A percentile compares a stretch with the other conserved stretches of the same genome.
Evolutionary conservation across 495 filamentous ascomycete species (phyloP).

Genomic region (Penicillium flavigenum): DNA sequence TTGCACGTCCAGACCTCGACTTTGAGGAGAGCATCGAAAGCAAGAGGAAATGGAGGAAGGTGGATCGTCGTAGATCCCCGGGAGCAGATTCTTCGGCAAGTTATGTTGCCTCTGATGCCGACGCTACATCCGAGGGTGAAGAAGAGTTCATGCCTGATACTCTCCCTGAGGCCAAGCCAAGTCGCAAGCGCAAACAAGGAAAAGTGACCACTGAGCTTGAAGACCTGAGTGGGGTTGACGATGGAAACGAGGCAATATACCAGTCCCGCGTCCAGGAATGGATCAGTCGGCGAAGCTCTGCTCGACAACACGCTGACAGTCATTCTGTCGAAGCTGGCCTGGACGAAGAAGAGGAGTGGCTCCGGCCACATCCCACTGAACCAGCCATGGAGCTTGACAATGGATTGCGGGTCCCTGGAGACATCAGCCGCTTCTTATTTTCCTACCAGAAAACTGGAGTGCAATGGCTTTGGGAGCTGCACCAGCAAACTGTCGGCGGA

Average conservation of each 20-base stretch:
- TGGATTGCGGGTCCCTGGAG: slow-evolving; percentile 79
- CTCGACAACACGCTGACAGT: slow-evolving; percentile 52
- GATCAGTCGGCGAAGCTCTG: slow-evolving; percentile 65
- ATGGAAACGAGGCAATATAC: slow-evolving; percentile 86
- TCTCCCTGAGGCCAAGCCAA: slow-evolving; percentile 29
- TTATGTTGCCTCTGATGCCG: slow-evolving; percentile 37
- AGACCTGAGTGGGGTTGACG: slow-evolving; percentile 77
- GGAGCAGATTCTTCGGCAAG: slow-evolving; percentile 42
- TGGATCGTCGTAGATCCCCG: slow-evolving; percentile 38
- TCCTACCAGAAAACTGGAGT: slow-evolving; percentile 95
- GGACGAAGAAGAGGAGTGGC: slow-evolving; percentile 66
- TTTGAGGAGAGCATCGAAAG: slow-evolving; percentile 38
- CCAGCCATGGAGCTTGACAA: slow-evolving; percentile 70
- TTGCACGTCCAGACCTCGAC: slow-evolving; percentile 78
- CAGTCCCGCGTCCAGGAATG: slow-evolving; percentile 73
- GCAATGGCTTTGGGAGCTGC: slow-evolving; percentile 94
- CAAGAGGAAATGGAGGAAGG: slow-evolving; percentile 44
- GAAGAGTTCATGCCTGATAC: slow-evolving; percentile 39
- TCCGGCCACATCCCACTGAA: slow-evolving; percentile 77
- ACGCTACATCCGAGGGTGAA: slow-evolving; percentile 35
- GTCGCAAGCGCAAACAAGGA: slow-evolving; percentile 40
- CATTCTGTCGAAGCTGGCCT: slow-evolving; percentile 25
- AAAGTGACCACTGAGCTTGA: slow-evolving; percentile 52
- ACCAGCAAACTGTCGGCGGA: slow-evolving; percentile 82
- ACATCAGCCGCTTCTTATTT: slow-evolving; percentile 86